Conservation (phyloP, 208 protist species). For the Strigomonas culicis region DNA sequence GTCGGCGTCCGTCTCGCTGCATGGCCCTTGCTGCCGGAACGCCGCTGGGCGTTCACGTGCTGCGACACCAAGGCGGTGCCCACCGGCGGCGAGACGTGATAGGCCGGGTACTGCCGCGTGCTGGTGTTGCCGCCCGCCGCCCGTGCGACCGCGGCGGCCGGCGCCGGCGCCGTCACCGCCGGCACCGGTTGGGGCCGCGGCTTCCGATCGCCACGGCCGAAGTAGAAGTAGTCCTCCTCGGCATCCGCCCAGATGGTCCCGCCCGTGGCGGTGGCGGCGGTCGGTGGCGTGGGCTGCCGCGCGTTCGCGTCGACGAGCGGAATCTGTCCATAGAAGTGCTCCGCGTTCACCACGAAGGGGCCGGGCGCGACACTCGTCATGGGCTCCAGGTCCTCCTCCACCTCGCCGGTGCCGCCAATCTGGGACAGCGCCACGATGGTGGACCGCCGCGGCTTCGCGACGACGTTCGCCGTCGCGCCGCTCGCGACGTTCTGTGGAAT, state of each 20-base stretch:
- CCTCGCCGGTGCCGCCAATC: slow-evolving; percentile 1
- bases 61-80: slow-evolving; percentile 32
- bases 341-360: slow-evolving; percentile 48
- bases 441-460: slow-evolving; percentile 12
- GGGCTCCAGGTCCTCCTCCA: slow-evolving; percentile 15
- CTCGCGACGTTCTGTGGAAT: background rate
- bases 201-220: slow-evolving; percentile 31
- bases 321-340: slow-evolving; percentile 26
- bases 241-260: slow-evolving; percentile 30
- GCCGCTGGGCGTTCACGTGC: slow-evolving; percentile 26
- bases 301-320: background rate
- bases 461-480: background rate
- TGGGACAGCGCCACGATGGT: slow-evolving; percentile 30
- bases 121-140: slow-evolving; percentile 5
- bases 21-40: background rate
- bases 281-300: background rate
- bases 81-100: slow-evolving; percentile 27
- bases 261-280: background rate
- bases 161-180: slow-evolving; percentile 3
- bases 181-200: background rate
- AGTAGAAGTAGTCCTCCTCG: slow-evolving; percentile 86
- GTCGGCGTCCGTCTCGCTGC: background rate
- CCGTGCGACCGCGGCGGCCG: background rate
- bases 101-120: slow-evolving; percentile 5
- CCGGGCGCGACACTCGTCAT: slow-evolving; percentile 47